Conservation (phyloP, 2,329 filamentous ascomycete species). For the Cordyceps militaris region DNA sequence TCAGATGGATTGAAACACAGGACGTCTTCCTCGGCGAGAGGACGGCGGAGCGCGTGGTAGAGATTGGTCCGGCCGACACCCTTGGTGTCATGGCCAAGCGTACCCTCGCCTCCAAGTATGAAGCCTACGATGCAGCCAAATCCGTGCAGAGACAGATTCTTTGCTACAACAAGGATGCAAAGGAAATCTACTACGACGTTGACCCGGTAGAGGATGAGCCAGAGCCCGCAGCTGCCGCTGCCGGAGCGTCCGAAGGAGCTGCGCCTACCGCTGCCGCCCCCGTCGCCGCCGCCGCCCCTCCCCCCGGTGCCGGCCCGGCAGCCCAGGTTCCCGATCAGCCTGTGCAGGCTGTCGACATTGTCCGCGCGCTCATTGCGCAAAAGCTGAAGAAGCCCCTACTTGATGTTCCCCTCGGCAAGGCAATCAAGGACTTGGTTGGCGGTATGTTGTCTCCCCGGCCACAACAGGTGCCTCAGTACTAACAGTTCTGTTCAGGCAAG, state of each 20-base stretch:
- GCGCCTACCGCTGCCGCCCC: conserved; percentile 48
- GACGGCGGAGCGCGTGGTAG: conserved; percentile 92
- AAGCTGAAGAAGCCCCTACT: conserved; percentile 92
- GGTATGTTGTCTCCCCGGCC: conserved; percentile 54
- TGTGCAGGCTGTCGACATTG: conserved; percentile 80
- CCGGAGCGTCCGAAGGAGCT: conserved; percentile 39
- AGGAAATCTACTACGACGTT: conserved; percentile 99
- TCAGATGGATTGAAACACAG: conserved; percentile 99
- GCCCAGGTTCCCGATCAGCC: conserved; percentile 80
- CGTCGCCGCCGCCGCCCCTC: conserved; percentile 48
- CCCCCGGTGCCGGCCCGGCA: conserved; percentile 75
- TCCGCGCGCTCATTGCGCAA: conserved; percentile 84
- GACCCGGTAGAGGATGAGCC: conserved; percentile 91
- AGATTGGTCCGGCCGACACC: conserved; percentile 94
- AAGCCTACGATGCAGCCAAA: conserved; percentile 95
- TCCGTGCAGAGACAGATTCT: conserved; percentile 95
- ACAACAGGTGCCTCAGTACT: neutral
- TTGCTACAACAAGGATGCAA: conserved; percentile 98
- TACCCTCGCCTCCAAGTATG: conserved; percentile 93
- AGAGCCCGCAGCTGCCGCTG: conserved; percentile 48
- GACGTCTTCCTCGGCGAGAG: conserved; percentile 98
- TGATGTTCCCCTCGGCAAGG: conserved; percentile 89
- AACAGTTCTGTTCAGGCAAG: conserved; percentile 57
- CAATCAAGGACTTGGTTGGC: conserved; percentile 96
- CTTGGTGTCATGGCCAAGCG: conserved; percentile 96